Evolutionary conservation across 1,284 basidiomycete genomes (phyloP), one percentile per base, ranked within the genome.

Genomic region (Termitomyces sp.): DNA sequence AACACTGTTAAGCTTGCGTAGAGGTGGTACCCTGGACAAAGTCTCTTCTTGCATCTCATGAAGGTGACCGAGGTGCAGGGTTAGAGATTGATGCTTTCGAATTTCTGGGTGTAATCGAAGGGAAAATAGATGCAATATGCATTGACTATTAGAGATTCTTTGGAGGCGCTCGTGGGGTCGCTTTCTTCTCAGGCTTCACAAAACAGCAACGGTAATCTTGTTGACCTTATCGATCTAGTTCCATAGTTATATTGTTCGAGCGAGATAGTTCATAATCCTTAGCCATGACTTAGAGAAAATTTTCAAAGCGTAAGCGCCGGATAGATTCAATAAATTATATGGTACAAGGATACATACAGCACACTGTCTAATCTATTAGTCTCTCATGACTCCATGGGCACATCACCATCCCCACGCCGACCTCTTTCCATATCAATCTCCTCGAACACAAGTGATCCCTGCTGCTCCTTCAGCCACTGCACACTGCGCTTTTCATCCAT

Each of bases 401-500:
- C 59, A 45, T 61, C 59, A 10, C 43, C 63, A 50, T 42, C 49
- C 12, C 39, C 38, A 33, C 36, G 26, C 17, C 68, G 39, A 34
- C 55, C 57, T 26, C 21, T 63, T 34, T 70, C 71, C 15, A 61
- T 71, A 6, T 65, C 73, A 50, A 82, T 77, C 69, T 87, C 87
- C 66, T 89, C 86, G 64, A 87, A 88, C 49, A 90, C 78, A 55
- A 90, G 71, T n/a, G 72, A 66, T 0, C 86, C 90, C 67, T 81
- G 90, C 75, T 82, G 88, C 70, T 84, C 92, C 81, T 85, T 96
- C 77, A 98, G 75, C 85, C 94, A 99, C 66, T 94, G 85, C 30
- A 97, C 90, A 63, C 92, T 95, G 58, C 96, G 79, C 72, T 94
- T 94, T 67, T 97, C 95, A 68, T 99, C 95, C 76, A 94, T 87